Conservation (phyloP, 139 green algal species). For the Axilococcus clingmanii region DNA sequence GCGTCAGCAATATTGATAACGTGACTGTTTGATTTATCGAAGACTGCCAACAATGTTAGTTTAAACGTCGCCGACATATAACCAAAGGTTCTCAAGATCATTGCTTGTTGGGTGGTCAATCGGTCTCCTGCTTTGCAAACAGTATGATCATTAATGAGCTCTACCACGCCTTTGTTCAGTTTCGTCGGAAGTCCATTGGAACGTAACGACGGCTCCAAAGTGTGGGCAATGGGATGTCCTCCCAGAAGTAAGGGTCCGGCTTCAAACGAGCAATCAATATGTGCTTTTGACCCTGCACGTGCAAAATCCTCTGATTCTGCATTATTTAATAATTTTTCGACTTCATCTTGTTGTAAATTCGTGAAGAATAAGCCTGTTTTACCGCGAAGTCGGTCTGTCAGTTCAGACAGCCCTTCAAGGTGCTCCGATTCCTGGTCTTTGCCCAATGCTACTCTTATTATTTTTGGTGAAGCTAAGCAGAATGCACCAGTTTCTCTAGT, state of each 20-base stretch:
- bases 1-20: conserved; percentile 1
- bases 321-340: conserved; percentile 32
- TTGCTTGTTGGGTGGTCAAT: conserved; percentile 67
- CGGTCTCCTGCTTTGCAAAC: conserved; percentile 54
- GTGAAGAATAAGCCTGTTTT: conserved; percentile 87
- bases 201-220: conserved; percentile 86
- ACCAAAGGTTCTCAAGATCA: conserved; percentile 77
- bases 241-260: conserved; percentile 65
- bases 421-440: conserved; percentile 65
- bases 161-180: conserved; percentile 87
- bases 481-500: conserved; percentile 70
- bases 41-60: conserved; percentile 55
- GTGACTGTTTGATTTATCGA: conserved; percentile 20
- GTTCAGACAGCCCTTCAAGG: conserved; percentile 38
- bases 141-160: conserved; percentile 66
- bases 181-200: conserved; percentile 85
- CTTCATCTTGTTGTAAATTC: conserved; percentile 57
- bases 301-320: conserved; percentile 75
- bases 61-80: conserved; percentile 75
- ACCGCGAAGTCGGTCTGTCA: conserved; percentile 59
- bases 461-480: conserved; percentile 77
- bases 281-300: conserved; percentile 62
- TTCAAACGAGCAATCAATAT: conserved; percentile 53
- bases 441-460: conserved; percentile 86
- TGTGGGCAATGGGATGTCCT: conserved; percentile 78